These are phyloP conservation scores for carrot (Daucus carota) DNA, from an alignment of 129 eudicot species.

Conservation along the genomic window DNA sequence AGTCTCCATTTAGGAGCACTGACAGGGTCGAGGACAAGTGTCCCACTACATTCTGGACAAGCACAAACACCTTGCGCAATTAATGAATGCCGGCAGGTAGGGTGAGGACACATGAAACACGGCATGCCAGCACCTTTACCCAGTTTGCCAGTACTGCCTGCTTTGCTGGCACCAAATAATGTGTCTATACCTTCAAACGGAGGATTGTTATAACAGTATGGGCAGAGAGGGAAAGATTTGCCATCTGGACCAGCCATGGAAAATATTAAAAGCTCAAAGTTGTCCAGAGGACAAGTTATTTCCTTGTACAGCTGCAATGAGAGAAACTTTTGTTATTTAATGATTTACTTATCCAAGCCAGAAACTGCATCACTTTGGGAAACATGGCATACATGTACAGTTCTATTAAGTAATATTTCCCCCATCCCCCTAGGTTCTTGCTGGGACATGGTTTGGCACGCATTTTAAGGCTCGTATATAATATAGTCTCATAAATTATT, in stretches of 20 bases:
- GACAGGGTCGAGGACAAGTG: slow-evolving; percentile 76
- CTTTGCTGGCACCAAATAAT: slow-evolving; percentile 55
- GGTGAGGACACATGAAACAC: slow-evolving; percentile 21
- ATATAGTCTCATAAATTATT: too few relatives aligned
- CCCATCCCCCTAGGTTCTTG: too few relatives aligned
- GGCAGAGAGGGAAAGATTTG: slow-evolving; percentile 82
- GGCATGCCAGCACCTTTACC: slow-evolving; percentile 69
- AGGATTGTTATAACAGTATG: slow-evolving; percentile 84
- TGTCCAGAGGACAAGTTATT: slow-evolving; percentile 82
- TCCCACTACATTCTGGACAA: slow-evolving; percentile 85
- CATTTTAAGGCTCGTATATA: too few relatives aligned
- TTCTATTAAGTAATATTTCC: neutral
- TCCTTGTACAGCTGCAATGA: slow-evolving; percentile 70
- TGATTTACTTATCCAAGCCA: neutral
- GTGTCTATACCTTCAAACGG: slow-evolving; percentile 76
- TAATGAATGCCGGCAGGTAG: slow-evolving; percentile 74
- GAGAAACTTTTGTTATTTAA: neutral
- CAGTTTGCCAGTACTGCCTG: slow-evolving; percentile 34
- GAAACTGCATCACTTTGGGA: neutral
- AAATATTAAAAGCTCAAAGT: slow-evolving; percentile 74
- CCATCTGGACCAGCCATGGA: slow-evolving; percentile 91
- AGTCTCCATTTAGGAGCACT: slow-evolving; percentile 83
- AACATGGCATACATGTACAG: neutral
- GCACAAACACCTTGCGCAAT: slow-evolving; percentile 92
- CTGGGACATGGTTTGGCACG: too few relatives aligned